phyloP scores from a whole-genome alignment of 2,329 filamentous ascomycete species.

The Diaporthe amygdali region DNA sequence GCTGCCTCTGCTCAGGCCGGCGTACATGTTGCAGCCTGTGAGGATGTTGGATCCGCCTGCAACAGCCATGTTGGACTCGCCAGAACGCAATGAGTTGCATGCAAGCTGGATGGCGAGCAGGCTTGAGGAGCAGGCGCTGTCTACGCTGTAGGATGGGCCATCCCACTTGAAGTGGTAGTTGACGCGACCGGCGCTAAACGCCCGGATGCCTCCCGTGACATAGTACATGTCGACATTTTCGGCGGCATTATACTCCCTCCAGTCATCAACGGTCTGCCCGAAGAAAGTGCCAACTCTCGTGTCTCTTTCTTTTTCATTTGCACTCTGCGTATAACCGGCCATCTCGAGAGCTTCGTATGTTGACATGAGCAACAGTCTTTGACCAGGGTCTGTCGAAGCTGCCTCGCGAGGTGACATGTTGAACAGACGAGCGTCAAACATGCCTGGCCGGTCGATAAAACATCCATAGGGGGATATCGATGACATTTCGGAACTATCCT shows the following conservation, averaged over 20 bases:
- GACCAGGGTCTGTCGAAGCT: constrained; percentile 20
- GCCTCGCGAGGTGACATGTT: constrained; percentile 25
- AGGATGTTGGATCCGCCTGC: constrained; percentile 68
- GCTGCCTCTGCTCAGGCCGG: constrained; percentile 65
- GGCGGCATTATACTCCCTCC: constrained; percentile 65
- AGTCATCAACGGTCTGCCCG: constrained; percentile 61
- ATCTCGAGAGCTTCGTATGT: constrained; percentile 33
- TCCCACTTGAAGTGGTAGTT: constrained; percentile 44
- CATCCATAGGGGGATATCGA: constrained; percentile 45
- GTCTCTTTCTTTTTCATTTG: constrained; percentile 40
- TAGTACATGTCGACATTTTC: constrained; percentile 28
- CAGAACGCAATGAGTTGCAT: constrained; percentile 59
- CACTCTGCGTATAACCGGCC: constrained; percentile 50
- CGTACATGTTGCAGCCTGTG: constrained; percentile 68
- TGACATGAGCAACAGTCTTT: constrained; percentile 15
- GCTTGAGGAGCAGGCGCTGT: constrained; percentile 45
- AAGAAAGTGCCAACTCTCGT: constrained; percentile 63
- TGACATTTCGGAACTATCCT: constrained; percentile 18
- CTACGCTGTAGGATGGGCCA: constrained; percentile 41
- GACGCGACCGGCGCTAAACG: constrained; percentile 39
- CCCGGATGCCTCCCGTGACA: constrained; percentile 34
- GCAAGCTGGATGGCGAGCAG: constrained; percentile 46
- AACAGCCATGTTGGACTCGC: constrained; percentile 68
- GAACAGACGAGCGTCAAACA: constrained; percentile 26
- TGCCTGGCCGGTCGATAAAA: constrained; percentile 1